Evolutionary conservation across 2,329 filamentous ascomycete genomes (phyloP).

Genomic region (Curvularia sp.): DNA sequence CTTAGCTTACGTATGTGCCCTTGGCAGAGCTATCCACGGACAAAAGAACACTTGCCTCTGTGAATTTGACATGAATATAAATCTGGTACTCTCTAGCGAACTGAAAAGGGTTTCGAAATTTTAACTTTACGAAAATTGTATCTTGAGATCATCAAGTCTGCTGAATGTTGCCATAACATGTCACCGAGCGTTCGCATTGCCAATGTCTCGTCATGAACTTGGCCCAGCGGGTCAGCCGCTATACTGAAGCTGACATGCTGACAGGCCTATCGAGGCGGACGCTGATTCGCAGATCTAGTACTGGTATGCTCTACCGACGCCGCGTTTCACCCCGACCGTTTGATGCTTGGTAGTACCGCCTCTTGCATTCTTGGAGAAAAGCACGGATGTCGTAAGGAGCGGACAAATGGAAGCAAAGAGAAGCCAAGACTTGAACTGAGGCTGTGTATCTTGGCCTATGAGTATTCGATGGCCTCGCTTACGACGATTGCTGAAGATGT

Average conservation of each 20-base stretch:
- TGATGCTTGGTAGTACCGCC: slow-evolving; percentile 9
- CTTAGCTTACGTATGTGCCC: slow-evolving; percentile 8
- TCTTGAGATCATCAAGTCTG: not conserved
- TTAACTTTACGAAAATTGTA: not conserved
- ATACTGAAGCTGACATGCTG: not conserved
- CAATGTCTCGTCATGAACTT: not conserved
- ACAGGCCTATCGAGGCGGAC: not conserved
- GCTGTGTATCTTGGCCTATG: no score
- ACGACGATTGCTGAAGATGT: no score
- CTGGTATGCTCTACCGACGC: slow-evolving; percentile 1
- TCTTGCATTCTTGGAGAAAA: slow-evolving; percentile 1
- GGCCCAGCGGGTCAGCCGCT: slow-evolving; percentile 14
- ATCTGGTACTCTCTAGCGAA: not conserved
- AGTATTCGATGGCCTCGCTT: no score
- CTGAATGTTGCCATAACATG: not conserved
- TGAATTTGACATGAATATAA: not conserved
- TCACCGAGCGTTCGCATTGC: not conserved
- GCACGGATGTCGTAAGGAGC: slow-evolving; percentile 8
- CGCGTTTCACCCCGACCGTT: slow-evolving; percentile 4
- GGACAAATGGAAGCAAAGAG: slow-evolving; percentile 9
- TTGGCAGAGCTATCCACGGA: slow-evolving; percentile 9
- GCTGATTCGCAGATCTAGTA: not conserved
- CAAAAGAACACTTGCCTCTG: not conserved
- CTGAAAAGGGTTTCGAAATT: no score
- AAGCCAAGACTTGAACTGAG: no score